Base-by-base conservation (phyloP, 2,329 filamentous ascomycete species). In the Calonectria pteridis region DNA sequence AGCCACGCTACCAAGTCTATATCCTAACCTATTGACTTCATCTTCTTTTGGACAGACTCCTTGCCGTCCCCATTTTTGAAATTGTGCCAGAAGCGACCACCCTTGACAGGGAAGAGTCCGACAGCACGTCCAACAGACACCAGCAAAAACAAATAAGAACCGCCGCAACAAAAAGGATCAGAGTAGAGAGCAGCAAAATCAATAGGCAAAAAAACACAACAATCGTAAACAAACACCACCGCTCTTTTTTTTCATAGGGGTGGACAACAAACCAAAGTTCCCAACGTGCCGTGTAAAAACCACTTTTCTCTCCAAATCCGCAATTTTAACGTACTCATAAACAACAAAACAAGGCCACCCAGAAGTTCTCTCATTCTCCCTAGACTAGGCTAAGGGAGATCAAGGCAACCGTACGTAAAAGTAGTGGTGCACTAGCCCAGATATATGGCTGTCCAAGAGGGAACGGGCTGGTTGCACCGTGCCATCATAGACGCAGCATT, bases 1-100 rank as follows among this genome's bases (percentile, higher is more conserved):
- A 78, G 55, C 69, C 29, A 73, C 31, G 50, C 55, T 69, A 62
- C 75, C 72, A 67, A 74, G 69, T 80, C 78, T 78, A 76, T 76
- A 79, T 75, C 70, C 59, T 71, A 78, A 75, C 70, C 59, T 69
- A 65, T 58, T 74, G 67, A 74, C 72, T 72, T 77, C 58, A 49
- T 76, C 78, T 77, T 77, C 68, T 67, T 69, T 73, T 77, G 63
- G 46, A 70, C 62, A 72, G 71, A 79, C 73, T 68, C 77, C 72
- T 62, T 71, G 71, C 67, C 77, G 64, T 63, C 68, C 50, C 59
- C 77, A 37, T 51, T 73, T 76, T 76, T 51, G 37, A 76, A 69
- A 69, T 35, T 43, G n/a, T 67, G 67, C 62, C 64, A 35, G 49
- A 68, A 53, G 51, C 70, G 67, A 58, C 58, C 63, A 62, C 40